Evolutionary conservation across 2,329 filamentous ascomycete species (phyloP).

Genomic region (Clonostachys byssicola): DNA sequence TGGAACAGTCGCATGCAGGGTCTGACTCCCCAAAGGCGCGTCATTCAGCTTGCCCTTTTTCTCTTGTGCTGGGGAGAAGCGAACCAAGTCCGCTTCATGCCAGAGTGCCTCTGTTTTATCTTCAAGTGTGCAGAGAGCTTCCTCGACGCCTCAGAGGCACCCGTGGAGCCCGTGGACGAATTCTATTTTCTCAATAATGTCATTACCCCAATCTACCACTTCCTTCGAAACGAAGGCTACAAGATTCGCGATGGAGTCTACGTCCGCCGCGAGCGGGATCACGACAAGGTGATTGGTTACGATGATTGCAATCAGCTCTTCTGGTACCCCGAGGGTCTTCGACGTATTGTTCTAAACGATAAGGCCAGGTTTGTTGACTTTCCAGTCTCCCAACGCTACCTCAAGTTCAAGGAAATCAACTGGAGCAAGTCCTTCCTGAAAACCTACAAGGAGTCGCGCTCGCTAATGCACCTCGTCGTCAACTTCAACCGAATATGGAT

Average conservation of each 20-base stretch:
- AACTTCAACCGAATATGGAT: constrained; percentile 99
- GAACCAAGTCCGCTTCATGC: constrained; percentile 97
- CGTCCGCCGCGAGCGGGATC: constrained; percentile 89
- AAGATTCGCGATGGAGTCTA: constrained; percentile 95
- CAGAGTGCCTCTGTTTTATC: constrained; percentile 93
- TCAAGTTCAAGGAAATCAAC: constrained; percentile 86
- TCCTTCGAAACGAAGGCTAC: constrained; percentile 92
- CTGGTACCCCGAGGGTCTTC: constrained; percentile 98
- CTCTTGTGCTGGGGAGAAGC: constrained; percentile 97
- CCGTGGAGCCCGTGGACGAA: constrained; percentile 76
- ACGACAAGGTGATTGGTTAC: constrained; percentile 90
- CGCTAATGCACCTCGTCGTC: constrained; percentile 93
- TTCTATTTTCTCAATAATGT: constrained; percentile 93
- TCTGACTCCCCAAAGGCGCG: constrained; percentile 97
- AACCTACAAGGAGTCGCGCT: constrained; percentile 95
- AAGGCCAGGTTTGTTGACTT: constrained; percentile 93
- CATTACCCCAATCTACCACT: constrained; percentile 94
- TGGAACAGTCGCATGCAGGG: constrained; percentile 99
- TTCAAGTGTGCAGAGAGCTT: constrained; percentile 99
- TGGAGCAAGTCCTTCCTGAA: constrained; percentile 99
- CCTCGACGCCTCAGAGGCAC: constrained; percentile 85
- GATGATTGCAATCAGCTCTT: constrained; percentile 99
- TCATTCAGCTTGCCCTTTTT: constrained; percentile 88
- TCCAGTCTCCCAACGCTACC: constrained; percentile 80
- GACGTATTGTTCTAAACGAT: constrained; percentile 87